Evolutionary conservation across 257 asterid species (phyloP).

Genomic region (Lavandula angustifolia): DNA sequence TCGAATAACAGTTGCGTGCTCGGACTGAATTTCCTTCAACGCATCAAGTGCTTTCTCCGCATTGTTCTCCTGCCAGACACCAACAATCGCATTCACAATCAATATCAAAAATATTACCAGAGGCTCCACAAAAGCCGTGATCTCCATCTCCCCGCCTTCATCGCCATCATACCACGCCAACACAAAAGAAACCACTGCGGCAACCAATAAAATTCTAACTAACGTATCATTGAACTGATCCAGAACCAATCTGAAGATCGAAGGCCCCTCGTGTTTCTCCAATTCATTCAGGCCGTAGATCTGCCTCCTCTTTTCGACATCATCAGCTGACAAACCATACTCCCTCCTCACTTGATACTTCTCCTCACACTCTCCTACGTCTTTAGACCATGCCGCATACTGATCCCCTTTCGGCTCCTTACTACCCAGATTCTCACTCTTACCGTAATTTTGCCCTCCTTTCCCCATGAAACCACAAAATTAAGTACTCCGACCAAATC

Average conservation of each 20-base stretch:
- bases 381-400: constrained; percentile 76
- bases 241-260: constrained; percentile 70
- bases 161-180: constrained; percentile 96
- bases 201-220: constrained; percentile 85
- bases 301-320: constrained; percentile 71
- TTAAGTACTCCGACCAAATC: constrained; percentile 34
- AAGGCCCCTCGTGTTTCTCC: constrained; percentile 96
- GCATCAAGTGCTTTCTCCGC: constrained; percentile 99
- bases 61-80: constrained; percentile 99
- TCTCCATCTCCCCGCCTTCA: constrained; percentile 94
- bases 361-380: constrained; percentile 79
- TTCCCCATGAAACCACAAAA: constrained; percentile 67
- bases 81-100: constrained; percentile 94
- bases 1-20: constrained; percentile 79
- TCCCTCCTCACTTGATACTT: constrained; percentile 59
- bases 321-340: constrained; percentile 60
- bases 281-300: constrained; percentile 82
- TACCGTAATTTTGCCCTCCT: constrained; percentile 75
- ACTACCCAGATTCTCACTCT: constrained; percentile 42
- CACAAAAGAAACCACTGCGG: constrained; percentile 93
- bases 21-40: constrained; percentile 95
- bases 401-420: constrained; percentile 39
- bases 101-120: constrained; percentile 86
- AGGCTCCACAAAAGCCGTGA: constrained; percentile 98
- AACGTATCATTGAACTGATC: constrained; percentile 95